Base-by-base conservation (phyloP, 2,329 filamentous ascomycete genomes). In the Colletotrichum sp. region DNA sequence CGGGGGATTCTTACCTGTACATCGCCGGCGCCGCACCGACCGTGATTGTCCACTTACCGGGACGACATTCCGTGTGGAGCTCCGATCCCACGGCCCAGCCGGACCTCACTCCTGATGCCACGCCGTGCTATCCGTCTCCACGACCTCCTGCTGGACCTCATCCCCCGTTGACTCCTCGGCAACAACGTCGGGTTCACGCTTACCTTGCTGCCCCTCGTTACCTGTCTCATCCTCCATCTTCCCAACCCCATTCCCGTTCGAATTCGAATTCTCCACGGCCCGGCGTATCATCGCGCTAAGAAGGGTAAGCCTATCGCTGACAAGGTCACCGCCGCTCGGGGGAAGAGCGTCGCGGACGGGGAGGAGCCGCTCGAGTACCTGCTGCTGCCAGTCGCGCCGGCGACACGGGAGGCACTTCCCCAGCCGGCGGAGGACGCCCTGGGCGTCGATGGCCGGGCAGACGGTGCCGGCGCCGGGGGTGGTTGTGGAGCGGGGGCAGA, bases 361-460 rank as follows among this genome's bases (percentile, higher is more conserved):
- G 13, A 39, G 28, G 21, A 34, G 24, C 4, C 16, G 65, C 7
- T 32, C 21, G 30, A 57, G 39, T 28, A 69, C 52, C 55, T n/a
- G 26, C 16, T 69, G 48, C 36, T 77, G 75, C 34, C 36, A 24
- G 12, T 67, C 63, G 13, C 65, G 63, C 4, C 75, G 67, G 15
- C 65, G 32, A 48, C 76, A 78, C 52, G 59, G 52, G 30, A 75
- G 70, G 52, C 76, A 78, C 8, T 60, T 30, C 21, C 76, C 76
- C 24, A 7, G 61, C 34, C 16, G 39, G 21, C 76, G 74, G 63
- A 55, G 59, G n/a, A 78, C 74, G 43, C 76, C 76, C 7, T 72
- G 43, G 55, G 57, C 32, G 13, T 7, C n/a, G n/a, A 71, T 55
- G 26, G 71, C 67, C 15, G 66, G 61, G 39, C 76, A 76, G 59